Evolutionary conservation across 306 rosid genomes (phyloP).

Genomic region (Cucurbita ficifolia): DNA sequence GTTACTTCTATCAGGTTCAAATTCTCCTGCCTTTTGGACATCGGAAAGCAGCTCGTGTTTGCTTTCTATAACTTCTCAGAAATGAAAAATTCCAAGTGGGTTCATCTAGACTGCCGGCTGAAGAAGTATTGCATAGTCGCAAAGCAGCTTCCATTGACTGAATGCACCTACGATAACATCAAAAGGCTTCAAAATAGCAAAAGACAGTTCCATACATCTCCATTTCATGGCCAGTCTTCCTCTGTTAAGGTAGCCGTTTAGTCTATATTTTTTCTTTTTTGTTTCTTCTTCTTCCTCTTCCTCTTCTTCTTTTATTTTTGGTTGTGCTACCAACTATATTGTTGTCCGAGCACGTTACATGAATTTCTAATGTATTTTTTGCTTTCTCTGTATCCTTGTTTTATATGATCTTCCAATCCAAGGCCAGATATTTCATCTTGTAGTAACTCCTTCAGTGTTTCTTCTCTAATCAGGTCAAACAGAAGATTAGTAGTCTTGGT

Average conservation of each 20-base stretch:
- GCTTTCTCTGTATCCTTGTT: background rate
- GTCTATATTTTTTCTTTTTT: background rate
- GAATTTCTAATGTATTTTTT: background rate
- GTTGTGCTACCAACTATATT: background rate
- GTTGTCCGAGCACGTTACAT: background rate
- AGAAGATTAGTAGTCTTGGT: constrained; percentile 39
- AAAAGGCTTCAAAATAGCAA: constrained; percentile 54
- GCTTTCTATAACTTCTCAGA: constrained; percentile 50
- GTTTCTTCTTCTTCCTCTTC: too few species aligned
- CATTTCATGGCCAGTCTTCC: constrained; percentile 18
- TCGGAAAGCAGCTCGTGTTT: constrained; percentile 61
- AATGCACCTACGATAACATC: constrained; percentile 87
- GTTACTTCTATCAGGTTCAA: constrained; percentile 71
- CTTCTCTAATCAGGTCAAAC: constrained; percentile 29
- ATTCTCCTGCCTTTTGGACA: constrained; percentile 39
- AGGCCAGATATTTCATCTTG: background rate
- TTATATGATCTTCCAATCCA: background rate
- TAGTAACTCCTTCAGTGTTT: constrained; percentile 14
- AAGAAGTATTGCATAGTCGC: constrained; percentile 48
- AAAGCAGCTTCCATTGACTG: constrained; percentile 58
- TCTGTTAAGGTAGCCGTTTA: constrained; percentile 42
- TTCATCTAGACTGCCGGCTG: constrained; percentile 49
- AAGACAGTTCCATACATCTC: constrained; percentile 17
- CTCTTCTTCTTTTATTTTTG: background rate
- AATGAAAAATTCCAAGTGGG: constrained; percentile 55